Evolutionary conservation across 306 rosid species (phyloP).

Genomic region (Rubus idaeus): DNA sequence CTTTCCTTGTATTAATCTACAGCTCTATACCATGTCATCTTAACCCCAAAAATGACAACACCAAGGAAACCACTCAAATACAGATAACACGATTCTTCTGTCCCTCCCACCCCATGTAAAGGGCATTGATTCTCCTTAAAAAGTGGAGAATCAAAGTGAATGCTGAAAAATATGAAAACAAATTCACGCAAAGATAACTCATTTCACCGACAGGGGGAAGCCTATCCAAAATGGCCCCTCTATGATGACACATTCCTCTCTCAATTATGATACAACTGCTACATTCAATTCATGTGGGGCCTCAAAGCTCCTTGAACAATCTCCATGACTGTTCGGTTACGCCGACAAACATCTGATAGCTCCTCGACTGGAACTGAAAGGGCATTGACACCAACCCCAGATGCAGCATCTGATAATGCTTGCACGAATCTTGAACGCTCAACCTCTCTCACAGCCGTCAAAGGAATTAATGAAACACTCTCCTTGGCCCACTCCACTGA

Average conservation of each 20-base stretch:
- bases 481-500: conserved; percentile 89
- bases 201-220: conserved; percentile 48
- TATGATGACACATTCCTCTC: conserved; percentile 38
- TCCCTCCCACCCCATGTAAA: conserved; percentile 52
- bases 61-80: conserved; percentile 57
- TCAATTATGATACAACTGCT: conserved; percentile 58
- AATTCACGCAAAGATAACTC: conserved; percentile 47
- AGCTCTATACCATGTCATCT: conserved; percentile 64
- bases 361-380: conserved; percentile 68
- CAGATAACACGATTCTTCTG: conserved; percentile 46
- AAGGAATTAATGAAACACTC: conserved; percentile 70
- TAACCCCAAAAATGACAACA: conserved; percentile 46
- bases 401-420: conserved; percentile 83
- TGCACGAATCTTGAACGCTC: conserved; percentile 81
- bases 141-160: conserved; percentile 78
- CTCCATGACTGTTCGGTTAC: conserved; percentile 91
- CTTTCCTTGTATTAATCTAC: conserved; percentile 57
- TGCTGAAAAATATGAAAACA: conserved; percentile 30
- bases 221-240: conserved; percentile 77
- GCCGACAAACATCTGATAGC: conserved; percentile 89
- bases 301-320: conserved; percentile 97
- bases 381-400: conserved; percentile 61
- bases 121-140: conserved; percentile 83
- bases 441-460: conserved; percentile 76
- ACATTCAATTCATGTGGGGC: conserved; percentile 84